Evolutionary conservation across 768 basidiomycete species (phyloP).

Genomic region (Tricholoma bakamatsutake): DNA sequence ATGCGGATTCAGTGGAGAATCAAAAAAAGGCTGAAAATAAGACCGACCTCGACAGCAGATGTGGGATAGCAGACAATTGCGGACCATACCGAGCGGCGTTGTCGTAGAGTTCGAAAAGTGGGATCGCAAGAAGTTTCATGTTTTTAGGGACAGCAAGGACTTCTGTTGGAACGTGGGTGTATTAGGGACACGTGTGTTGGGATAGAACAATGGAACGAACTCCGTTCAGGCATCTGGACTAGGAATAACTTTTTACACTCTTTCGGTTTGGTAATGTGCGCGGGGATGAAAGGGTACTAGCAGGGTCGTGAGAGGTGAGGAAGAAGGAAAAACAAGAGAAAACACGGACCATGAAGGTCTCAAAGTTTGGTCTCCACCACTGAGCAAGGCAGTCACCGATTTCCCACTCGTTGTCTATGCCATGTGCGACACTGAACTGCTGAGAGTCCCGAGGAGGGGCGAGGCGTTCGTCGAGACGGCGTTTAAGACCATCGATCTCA

Average conservation of each 20-base stretch:
- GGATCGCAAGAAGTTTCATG: constrained; percentile 97
- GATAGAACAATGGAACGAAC: constrained; percentile 41
- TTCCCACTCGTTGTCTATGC: constrained; percentile 88
- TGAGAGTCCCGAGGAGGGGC: constrained; percentile 64
- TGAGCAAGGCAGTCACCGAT: constrained; percentile 95
- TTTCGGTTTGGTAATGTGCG: constrained; percentile 96
- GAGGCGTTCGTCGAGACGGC: constrained; percentile 82
- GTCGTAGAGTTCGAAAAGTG: constrained; percentile 95
- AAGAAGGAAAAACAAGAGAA: neutral
- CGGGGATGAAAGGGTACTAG: constrained; percentile 91
- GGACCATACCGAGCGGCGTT: constrained; percentile 95
- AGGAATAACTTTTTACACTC: constrained; percentile 96
- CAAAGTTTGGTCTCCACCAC: constrained; percentile 98
- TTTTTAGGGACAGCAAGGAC: constrained; percentile 96
- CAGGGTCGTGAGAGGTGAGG: neutral
- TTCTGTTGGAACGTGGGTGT: constrained; percentile 40
- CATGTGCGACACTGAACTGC: constrained; percentile 75
- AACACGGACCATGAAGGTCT: constrained; percentile 90
- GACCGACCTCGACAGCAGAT: constrained; percentile 75
- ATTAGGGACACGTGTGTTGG: neutral
- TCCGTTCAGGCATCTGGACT: constrained; percentile 91
- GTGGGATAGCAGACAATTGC: constrained; percentile 90
- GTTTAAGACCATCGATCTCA: constrained; percentile 86
- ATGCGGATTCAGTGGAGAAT: constrained; percentile 29
- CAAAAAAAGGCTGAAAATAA: neutral